Percentiles rank a stretch among this genome's conserved stretches.
phyloP scores from a whole-genome alignment of 2,329 filamentous ascomycete genomes.

The Fusarium xyrophilum region DNA sequence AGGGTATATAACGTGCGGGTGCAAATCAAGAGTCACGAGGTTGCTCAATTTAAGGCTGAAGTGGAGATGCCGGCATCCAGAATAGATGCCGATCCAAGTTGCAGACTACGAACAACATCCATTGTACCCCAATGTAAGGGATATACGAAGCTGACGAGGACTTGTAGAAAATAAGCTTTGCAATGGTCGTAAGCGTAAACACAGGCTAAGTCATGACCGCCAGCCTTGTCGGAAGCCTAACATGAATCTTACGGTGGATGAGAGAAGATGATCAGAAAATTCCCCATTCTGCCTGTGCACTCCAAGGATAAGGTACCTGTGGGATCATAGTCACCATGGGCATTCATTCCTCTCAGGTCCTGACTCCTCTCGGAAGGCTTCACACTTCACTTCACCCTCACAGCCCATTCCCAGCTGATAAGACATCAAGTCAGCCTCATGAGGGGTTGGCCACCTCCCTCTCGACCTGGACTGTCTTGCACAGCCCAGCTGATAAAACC shows the following conservation, averaged over 20 bases:
- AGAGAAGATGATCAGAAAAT: not conserved
- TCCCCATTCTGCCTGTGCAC: too few relatives aligned
- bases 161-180: not conserved
- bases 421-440: not conserved
- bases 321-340: not conserved
- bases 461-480: not conserved
- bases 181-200: not conserved
- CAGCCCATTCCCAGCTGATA: not conserved
- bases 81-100: not conserved
- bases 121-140: not conserved
- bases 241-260: too few relatives aligned
- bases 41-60: not conserved
- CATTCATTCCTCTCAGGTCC: not conserved
- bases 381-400: not conserved
- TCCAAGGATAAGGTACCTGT: not conserved
- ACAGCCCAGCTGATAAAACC: not conserved
- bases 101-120: not conserved
- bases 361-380: not conserved
- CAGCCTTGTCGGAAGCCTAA: not conserved
- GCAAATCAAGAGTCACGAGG: not conserved
- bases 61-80: not conserved
- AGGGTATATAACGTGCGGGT: rapidly evolving
- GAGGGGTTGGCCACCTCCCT: not conserved
- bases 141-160: not conserved
- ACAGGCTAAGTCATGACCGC: not conserved